Evolutionary conservation across 805 yeast genomes (phyloP).

Genomic region (Kluyveromyces wickerhamii): DNA sequence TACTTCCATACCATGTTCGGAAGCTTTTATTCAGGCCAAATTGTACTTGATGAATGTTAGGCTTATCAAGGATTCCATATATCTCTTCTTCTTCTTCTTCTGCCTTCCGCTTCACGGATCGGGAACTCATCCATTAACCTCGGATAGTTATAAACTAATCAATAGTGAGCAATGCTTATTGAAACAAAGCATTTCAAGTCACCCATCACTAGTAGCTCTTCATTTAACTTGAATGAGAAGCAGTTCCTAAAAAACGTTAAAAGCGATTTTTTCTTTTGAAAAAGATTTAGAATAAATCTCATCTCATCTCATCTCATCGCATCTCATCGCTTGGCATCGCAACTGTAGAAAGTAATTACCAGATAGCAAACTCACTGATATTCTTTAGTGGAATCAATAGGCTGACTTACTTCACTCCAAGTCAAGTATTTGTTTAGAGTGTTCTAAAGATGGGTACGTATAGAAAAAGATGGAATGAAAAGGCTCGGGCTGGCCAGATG

Average conservation of each 20-base stretch:
- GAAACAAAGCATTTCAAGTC: too few relatives aligned
- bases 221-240: too few relatives aligned
- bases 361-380: too few relatives aligned
- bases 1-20: conserved; percentile 83
- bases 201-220: too few relatives aligned
- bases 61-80: conserved; percentile 53
- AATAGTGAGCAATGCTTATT: too few relatives aligned
- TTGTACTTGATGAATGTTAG: conserved; percentile 58
- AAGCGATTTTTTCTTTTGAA: conserved; percentile 3
- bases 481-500: conserved; percentile 78
- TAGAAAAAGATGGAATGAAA: conserved; percentile 72
- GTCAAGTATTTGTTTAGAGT: conserved; percentile 1
- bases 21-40: conserved; percentile 58
- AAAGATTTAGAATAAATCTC: conserved; percentile 4
- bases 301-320: conserved; percentile 17
- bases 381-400: too few relatives aligned
- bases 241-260: conserved; percentile 7
- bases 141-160: background rate
- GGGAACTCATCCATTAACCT: conserved; percentile 2
- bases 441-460: conserved; percentile 61
- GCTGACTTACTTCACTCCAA: too few relatives aligned
- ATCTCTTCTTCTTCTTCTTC: conserved; percentile 30
- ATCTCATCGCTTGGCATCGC: conserved; percentile 4
- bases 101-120: conserved; percentile 12
- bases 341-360: background rate